These are phyloP conservation scores for Leptomonas pyrrhocoris DNA, from an alignment of 208 protist species.

Conservation along the genomic window DNA sequence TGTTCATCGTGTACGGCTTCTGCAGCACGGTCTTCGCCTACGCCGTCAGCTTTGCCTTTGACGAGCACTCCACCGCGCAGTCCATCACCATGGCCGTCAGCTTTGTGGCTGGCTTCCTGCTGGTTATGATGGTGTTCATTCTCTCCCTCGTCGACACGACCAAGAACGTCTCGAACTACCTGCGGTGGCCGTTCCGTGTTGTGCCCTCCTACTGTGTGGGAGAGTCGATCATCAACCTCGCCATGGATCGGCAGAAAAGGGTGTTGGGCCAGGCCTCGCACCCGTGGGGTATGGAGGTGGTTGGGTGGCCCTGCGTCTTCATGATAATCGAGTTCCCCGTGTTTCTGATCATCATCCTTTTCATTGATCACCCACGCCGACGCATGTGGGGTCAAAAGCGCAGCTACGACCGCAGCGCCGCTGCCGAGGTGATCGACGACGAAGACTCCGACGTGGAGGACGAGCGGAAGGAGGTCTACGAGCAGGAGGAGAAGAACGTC, in stretches of 20 bases:
- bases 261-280: constrained; percentile 21
- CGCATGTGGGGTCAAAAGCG: constrained; percentile 35
- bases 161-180: constrained; percentile 31
- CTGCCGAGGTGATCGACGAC: constrained; percentile 35
- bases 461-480: constrained; percentile 55
- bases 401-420: constrained; percentile 33
- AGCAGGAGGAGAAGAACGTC: constrained; percentile 28
- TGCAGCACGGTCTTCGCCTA: constrained; percentile 60
- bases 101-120: constrained; percentile 81
- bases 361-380: constrained; percentile 70
- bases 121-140: constrained; percentile 63
- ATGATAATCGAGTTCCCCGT: constrained; percentile 62
- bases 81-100: constrained; percentile 64
- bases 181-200: constrained; percentile 70
- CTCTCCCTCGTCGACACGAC: constrained; percentile 49
- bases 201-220: constrained; percentile 80
- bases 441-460: constrained; percentile 58
- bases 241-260: constrained; percentile 36
- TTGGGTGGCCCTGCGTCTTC: constrained; percentile 62
- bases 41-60: constrained; percentile 61
- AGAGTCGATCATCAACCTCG: constrained; percentile 77
- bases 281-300: constrained; percentile 45
- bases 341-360: constrained; percentile 56
- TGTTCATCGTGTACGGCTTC: constrained; percentile 67
- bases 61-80: constrained; percentile 71